A percentile compares a stretch with the other conserved stretches of the same genome.
phyloP scores from a whole-genome alignment of 179 eudicot species.

The Amaranthus tricolor region DNA sequence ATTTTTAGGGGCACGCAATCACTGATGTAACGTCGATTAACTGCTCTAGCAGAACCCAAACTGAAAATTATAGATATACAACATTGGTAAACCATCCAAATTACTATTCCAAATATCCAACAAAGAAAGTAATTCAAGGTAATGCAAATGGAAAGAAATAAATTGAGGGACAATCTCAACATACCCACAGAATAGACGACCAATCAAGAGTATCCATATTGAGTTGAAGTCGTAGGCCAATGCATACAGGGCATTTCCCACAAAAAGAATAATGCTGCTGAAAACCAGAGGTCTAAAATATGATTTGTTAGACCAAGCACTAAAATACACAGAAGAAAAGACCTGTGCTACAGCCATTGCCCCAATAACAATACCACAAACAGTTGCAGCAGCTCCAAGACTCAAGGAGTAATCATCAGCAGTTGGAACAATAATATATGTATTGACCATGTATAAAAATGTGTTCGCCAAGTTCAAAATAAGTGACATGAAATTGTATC shows the following conservation, averaged over 20 bases:
- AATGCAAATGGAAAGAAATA: neutral
- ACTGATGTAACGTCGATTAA: conserved; percentile 79
- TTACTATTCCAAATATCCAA: neutral
- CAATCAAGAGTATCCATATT: conserved; percentile 58
- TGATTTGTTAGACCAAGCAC: conserved; percentile 83
- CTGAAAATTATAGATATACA: conserved; percentile 33
- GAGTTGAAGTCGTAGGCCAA: conserved; percentile 62
- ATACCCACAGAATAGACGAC: conserved; percentile 77
- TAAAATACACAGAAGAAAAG: conserved; percentile 75
- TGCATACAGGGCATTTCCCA: conserved; percentile 66
- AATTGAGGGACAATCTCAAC: conserved; percentile 13
- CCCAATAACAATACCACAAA: conserved; percentile 79
- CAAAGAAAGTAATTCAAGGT: neutral
- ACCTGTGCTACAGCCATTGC: conserved; percentile 83
- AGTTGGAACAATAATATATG: conserved; percentile 82
- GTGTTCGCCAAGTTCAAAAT: conserved; percentile 66
- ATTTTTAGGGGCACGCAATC: conserved; percentile 82
- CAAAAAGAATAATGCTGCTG: conserved; percentile 62
- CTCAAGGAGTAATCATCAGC: conserved; percentile 74
- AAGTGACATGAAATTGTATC: conserved; percentile 72
- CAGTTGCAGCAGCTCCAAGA: conserved; percentile 88
- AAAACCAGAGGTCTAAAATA: conserved; percentile 69
- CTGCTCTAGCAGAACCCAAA: conserved; percentile 90
- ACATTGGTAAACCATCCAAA: neutral
- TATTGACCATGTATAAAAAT: conserved; percentile 76